Evolutionary conservation across 1,284 basidiomycete species (phyloP).

Genomic region (Coniferiporia sulphurascens): DNA sequence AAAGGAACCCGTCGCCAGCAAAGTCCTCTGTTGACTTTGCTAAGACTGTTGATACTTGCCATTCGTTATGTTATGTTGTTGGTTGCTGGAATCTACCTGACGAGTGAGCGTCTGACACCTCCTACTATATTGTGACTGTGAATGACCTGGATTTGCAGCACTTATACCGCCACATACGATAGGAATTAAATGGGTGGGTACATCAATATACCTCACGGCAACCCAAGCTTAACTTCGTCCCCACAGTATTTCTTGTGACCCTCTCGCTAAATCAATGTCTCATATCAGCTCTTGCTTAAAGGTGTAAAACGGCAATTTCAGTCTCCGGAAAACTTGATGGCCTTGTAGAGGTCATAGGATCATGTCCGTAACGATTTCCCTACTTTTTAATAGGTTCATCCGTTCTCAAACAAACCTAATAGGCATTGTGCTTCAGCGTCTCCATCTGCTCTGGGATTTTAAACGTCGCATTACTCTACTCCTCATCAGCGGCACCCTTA

Average conservation of each 20-base stretch:
- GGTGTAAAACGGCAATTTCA: neutral
- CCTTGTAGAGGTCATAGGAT: neutral
- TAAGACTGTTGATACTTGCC: neutral
- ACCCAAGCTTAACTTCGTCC: neutral
- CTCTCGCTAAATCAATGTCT: neutral
- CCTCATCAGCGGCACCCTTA: neutral
- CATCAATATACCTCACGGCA: too few species aligned
- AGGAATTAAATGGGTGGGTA: neutral
- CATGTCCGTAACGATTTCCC: neutral
- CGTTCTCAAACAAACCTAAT: neutral
- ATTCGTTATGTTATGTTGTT: neutral
- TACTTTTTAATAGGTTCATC: neutral
- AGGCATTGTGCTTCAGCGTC: neutral
- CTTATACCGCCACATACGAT: neutral
- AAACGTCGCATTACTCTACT: neutral
- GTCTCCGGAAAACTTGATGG: neutral
- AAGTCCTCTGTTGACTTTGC: neutral
- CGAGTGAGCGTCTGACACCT: neutral
- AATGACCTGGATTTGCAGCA: neutral
- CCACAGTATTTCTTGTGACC: neutral
- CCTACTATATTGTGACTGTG: neutral
- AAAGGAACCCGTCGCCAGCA: neutral
- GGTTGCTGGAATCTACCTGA: neutral
- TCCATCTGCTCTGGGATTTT: conserved; percentile 1
- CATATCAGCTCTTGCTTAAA: neutral